Conservation (phyloP, 2,329 filamentous ascomycete species). For the Exophiala calicioides region DNA sequence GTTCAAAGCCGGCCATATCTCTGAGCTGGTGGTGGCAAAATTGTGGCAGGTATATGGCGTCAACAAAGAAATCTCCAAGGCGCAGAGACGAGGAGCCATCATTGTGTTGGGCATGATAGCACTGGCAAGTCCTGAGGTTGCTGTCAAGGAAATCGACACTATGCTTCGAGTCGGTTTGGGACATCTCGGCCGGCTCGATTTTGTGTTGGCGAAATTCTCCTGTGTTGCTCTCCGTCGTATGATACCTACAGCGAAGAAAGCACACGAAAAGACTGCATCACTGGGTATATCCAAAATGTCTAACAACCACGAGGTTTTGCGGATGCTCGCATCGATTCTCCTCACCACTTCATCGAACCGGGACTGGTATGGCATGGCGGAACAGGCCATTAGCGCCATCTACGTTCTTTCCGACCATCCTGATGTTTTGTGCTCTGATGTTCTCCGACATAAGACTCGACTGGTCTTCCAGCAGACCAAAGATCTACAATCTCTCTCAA, state of each 20-base stretch:
- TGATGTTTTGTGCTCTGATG: constrained; percentile 87
- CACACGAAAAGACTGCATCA: constrained; percentile 64
- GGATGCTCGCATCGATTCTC: constrained; percentile 77
- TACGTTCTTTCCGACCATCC: constrained; percentile 93
- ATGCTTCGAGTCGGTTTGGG: constrained; percentile 91
- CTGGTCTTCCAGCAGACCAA: constrained; percentile 69
- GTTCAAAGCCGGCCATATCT: constrained; percentile 90
- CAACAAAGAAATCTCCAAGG: constrained; percentile 88
- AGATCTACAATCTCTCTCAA: constrained; percentile 39
- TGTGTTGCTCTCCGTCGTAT: constrained; percentile 91
- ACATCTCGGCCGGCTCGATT: constrained; percentile 73
- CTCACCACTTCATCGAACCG: constrained; percentile 86
- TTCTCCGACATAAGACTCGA: constrained; percentile 82
- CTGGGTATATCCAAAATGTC: constrained; percentile 69
- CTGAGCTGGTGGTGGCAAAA: constrained; percentile 83
- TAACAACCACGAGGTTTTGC: constrained; percentile 87
- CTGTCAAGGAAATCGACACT: constrained; percentile 90
- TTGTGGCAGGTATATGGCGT: constrained; percentile 97
- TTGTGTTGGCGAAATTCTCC: constrained; percentile 90
- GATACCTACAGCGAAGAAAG: constrained; percentile 78
- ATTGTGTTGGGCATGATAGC: constrained; percentile 97
- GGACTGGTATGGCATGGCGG: constrained; percentile 92
- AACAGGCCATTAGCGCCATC: constrained; percentile 94
- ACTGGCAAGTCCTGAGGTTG: constrained; percentile 86
- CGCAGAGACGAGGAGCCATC: constrained; percentile 86